Conservation (phyloP, 768 basidiomycete genomes). For the Naematelia aurantialba region DNA sequence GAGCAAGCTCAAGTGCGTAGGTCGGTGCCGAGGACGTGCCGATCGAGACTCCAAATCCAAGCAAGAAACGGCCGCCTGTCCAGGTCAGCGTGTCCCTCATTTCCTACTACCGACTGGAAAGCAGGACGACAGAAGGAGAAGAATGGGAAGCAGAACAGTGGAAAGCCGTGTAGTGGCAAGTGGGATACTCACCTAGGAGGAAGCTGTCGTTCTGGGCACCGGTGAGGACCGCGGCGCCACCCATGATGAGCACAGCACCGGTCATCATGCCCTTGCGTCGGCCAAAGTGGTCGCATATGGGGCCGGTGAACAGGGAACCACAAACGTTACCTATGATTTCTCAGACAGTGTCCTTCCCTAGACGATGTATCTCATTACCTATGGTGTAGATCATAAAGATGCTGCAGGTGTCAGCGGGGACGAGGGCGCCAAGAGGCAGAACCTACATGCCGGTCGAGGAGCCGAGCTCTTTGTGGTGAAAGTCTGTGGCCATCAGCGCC, state of each 20-base stretch:
- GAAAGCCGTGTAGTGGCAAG: too few species aligned
- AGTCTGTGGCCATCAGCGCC: background rate
- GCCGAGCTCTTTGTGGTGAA: background rate
- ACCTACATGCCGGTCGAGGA: background rate
- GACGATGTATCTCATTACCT: too few species aligned
- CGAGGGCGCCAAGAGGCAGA: too few species aligned
- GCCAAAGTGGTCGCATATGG: conserved; percentile 25
- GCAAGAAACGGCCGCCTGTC: conserved; percentile 52
- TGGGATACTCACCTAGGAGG: conserved; percentile 51
- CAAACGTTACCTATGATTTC: conserved; percentile 22
- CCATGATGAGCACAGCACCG: conserved; percentile 31
- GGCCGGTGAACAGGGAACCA: conserved; percentile 21
- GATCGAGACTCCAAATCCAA: conserved; percentile 57
- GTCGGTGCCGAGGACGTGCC: conserved; percentile 18
- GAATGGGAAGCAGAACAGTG: too few species aligned
- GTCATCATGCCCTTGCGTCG: conserved; percentile 46
- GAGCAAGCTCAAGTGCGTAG: conserved; percentile 18
- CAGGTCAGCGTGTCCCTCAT: too few species aligned
- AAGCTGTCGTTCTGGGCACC: conserved; percentile 54
- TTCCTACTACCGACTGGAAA: too few species aligned
- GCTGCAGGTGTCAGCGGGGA: background rate
- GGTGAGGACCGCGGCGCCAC: conserved; percentile 56
- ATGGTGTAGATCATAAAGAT: conserved; percentile 24
- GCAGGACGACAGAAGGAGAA: too few species aligned
- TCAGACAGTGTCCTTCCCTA: too few species aligned